phyloP scores from a whole-genome alignment of 257 asterid genomes.

The Plantago ovata region DNA sequence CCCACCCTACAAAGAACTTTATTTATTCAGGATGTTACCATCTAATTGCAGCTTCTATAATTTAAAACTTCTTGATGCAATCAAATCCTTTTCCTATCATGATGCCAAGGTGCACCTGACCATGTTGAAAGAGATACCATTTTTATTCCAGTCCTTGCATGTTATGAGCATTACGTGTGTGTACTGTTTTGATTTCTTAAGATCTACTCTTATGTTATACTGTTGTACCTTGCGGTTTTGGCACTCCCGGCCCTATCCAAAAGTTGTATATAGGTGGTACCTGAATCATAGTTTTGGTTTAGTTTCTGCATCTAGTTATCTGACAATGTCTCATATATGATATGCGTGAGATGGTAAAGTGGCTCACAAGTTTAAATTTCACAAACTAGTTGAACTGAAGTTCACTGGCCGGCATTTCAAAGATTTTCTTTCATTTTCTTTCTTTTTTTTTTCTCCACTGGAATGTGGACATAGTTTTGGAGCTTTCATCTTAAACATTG shows the following conservation, averaged over 20 bases:
- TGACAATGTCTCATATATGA: neutral
- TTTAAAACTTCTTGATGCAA: constrained; percentile 4
- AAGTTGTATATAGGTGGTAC: neutral
- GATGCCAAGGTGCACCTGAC: constrained; percentile 5
- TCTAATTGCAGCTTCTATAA: constrained; percentile 13
- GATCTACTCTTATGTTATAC: neutral
- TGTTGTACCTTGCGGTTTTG: neutral
- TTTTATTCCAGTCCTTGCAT: neutral
- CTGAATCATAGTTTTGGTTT: neutral
- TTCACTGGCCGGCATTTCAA: neutral
- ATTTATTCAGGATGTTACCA: too few relatives aligned
- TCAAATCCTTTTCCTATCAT: constrained; percentile 2
- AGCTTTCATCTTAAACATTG: neutral
- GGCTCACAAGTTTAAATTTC: neutral
- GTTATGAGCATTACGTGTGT: neutral
- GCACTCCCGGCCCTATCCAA: neutral
- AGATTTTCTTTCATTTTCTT: neutral
- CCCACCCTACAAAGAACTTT: constrained; percentile 15
- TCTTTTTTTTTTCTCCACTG: neutral
- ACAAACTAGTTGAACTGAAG: constrained; percentile 3
- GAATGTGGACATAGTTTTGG: neutral
- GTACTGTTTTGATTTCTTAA: neutral
- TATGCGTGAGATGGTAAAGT: too few relatives aligned
- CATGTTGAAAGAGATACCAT: neutral
- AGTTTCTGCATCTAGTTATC: neutral